Percentiles rank a stretch among this genome's conserved stretches.
phyloP scores from a whole-genome alignment of 192 early-diverging fungal genomes.

The Coemansia sp. region DNA sequence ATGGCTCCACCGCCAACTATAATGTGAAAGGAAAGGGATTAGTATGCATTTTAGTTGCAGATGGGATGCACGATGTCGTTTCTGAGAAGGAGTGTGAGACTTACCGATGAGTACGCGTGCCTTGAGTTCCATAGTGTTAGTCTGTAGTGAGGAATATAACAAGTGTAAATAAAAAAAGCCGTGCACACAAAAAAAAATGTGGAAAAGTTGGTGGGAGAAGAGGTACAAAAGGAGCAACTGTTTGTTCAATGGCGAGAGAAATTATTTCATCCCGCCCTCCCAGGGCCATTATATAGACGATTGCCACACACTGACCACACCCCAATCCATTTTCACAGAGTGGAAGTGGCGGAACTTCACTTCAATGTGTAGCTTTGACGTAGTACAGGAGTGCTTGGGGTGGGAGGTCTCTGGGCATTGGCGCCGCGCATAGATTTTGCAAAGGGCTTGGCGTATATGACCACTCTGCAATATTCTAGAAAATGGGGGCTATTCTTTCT shows the following conservation, averaged over 20 bases:
- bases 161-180: not conserved
- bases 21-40: not conserved
- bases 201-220: not conserved
- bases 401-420: no score
- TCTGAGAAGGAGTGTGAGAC: not conserved
- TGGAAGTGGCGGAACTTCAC: not conserved
- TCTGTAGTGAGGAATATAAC: not conserved
- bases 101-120: slow-evolving; percentile 47
- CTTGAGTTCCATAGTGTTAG: slow-evolving; percentile 37
- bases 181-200: not conserved
- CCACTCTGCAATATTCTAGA: not conserved
- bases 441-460: not conserved
- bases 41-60: not conserved
- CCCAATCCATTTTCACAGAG: not conserved
- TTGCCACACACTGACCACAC: not conserved
- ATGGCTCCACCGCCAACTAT: slow-evolving; percentile 54
- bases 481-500: not conserved
- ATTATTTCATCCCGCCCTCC: not conserved
- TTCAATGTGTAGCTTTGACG: not conserved
- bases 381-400: not conserved
- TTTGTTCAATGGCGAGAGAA: not conserved
- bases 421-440: not conserved
- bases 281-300: not conserved
- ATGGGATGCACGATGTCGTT: not conserved
- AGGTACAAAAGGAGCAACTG: not conserved